These are phyloP conservation scores for Hortiboletus campestris DNA, from an alignment of 768 basidiomycete genomes.

Conservation along the genomic window DNA sequence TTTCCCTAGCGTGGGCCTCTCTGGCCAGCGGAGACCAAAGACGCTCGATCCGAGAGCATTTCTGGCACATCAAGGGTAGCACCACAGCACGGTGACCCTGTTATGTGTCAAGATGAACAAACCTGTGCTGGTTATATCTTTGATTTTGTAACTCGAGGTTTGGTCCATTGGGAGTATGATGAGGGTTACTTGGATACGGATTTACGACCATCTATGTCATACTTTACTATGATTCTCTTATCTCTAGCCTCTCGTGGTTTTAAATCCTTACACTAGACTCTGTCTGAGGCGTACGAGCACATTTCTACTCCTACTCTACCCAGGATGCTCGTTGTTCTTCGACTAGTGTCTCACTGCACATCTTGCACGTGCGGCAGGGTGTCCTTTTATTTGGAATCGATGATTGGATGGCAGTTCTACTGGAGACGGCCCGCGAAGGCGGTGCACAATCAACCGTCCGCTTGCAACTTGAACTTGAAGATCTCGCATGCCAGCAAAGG, in stretches of 20 bases:
- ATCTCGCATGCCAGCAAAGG: too few relatives aligned
- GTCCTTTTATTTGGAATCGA: too few relatives aligned
- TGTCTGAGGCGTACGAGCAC: too few relatives aligned
- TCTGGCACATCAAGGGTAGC: conserved; percentile 29
- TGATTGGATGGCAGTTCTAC: too few relatives aligned
- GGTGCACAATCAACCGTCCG: too few relatives aligned
- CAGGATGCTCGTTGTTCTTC: too few relatives aligned
- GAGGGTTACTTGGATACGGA: neutral
- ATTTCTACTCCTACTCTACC: too few relatives aligned
- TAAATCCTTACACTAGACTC: too few relatives aligned
- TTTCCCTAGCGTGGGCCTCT: conserved; percentile 41
- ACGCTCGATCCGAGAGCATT: conserved; percentile 42
- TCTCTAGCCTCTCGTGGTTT: neutral
- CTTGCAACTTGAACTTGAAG: too few relatives aligned
- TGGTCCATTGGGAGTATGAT: neutral
- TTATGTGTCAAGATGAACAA: neutral
- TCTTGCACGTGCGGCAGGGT: too few relatives aligned
- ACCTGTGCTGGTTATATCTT: neutral
- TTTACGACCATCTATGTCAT: neutral
- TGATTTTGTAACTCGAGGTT: neutral
- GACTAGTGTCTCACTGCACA: too few relatives aligned
- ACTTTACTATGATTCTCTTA: neutral
- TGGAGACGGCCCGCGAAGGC: too few relatives aligned
- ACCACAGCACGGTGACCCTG: neutral
- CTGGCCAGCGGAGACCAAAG: conserved; percentile 31